These are phyloP conservation scores for Westerdykella ornata DNA, from an alignment of 2,329 filamentous ascomycete species.

Conservation along the genomic window DNA sequence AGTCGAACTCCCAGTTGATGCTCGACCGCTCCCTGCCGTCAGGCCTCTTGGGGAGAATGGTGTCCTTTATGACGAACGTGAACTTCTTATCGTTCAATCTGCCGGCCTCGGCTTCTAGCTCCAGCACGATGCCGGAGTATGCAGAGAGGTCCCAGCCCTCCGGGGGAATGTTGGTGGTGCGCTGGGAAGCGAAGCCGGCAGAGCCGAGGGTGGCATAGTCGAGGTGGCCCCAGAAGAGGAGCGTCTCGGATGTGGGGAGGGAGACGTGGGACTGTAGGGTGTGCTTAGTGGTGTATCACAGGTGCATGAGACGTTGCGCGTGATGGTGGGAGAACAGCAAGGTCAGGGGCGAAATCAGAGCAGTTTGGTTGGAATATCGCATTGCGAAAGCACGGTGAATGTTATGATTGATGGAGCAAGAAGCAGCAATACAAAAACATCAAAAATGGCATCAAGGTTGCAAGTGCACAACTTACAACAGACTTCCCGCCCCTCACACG, in stretches of 20 bases:
- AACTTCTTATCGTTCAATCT: constrained; percentile 60
- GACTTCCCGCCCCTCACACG: constrained; percentile 69
- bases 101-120: constrained; percentile 33
- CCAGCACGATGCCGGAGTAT: constrained; percentile 56
- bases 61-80: constrained; percentile 69
- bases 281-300: too few species aligned
- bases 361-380: too few species aligned
- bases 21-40: constrained; percentile 64
- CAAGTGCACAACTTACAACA: constrained; percentile 42
- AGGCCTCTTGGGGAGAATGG: constrained; percentile 49
- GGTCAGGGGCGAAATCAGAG: too few species aligned
- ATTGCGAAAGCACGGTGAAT: too few species aligned
- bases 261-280: background rate
- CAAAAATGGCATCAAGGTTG: too few species aligned
- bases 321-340: too few species aligned
- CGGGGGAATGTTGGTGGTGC: constrained; percentile 52
- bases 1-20: constrained; percentile 68
- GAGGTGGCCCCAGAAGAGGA: constrained; percentile 9
- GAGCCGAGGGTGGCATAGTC: constrained; percentile 52
- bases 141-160: constrained; percentile 56
- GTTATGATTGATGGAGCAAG: constrained; percentile 7
- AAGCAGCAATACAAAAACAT: too few species aligned
- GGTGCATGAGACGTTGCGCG: too few species aligned
- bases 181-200: constrained; percentile 75
- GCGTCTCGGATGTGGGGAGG: background rate